These are phyloP conservation scores for Phytophthora meadii DNA, from an alignment of 352 stramenopile species.

Conservation along the genomic window DNA sequence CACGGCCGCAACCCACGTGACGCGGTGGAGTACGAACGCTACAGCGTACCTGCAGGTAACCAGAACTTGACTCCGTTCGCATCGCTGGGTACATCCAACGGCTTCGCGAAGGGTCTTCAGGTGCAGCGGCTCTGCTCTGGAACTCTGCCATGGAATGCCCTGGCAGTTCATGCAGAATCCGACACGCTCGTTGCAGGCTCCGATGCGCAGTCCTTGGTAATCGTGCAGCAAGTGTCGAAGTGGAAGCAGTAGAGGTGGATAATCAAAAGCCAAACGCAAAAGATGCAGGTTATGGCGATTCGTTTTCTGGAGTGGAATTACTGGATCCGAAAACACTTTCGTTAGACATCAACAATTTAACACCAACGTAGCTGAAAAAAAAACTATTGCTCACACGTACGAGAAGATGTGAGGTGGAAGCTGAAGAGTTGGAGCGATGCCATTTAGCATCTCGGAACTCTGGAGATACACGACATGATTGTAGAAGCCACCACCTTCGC, in stretches of 20 bases:
- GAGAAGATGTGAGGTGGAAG: slow-evolving; percentile 57
- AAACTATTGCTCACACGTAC: slow-evolving; percentile 31
- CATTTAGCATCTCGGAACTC: slow-evolving; percentile 52
- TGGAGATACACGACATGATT: slow-evolving; percentile 81
- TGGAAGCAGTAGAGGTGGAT: slow-evolving; percentile 28
- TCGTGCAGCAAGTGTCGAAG: slow-evolving; percentile 71
- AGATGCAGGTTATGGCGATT: slow-evolving; percentile 5
- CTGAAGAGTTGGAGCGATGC: slow-evolving; percentile 54
- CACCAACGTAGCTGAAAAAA: background rate
- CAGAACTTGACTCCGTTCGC: slow-evolving; percentile 18
- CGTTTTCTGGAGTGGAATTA: slow-evolving; percentile 2
- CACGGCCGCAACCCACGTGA: slow-evolving; percentile 50
- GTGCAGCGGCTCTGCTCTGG: slow-evolving; percentile 48
- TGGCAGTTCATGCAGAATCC: slow-evolving; percentile 75
- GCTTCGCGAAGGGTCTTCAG: slow-evolving; percentile 34
- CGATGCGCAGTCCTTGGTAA: slow-evolving; percentile 75
- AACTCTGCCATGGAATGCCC: slow-evolving; percentile 68
- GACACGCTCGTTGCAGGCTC: slow-evolving; percentile 79
- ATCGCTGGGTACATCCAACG: slow-evolving; percentile 22
- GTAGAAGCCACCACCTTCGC: slow-evolving; percentile 67
- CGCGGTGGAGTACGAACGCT: slow-evolving; percentile 67
- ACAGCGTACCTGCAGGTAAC: slow-evolving; percentile 14
- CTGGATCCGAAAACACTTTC: slow-evolving; percentile 4
- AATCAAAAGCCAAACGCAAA: slow-evolving; percentile 14
- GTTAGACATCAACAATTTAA: background rate